A percentile compares a stretch with the other conserved stretches of the same genome.
Conservation (phyloP, 2,329 filamentous ascomycete genomes). For the Colletotrichum acutatum region DNA sequence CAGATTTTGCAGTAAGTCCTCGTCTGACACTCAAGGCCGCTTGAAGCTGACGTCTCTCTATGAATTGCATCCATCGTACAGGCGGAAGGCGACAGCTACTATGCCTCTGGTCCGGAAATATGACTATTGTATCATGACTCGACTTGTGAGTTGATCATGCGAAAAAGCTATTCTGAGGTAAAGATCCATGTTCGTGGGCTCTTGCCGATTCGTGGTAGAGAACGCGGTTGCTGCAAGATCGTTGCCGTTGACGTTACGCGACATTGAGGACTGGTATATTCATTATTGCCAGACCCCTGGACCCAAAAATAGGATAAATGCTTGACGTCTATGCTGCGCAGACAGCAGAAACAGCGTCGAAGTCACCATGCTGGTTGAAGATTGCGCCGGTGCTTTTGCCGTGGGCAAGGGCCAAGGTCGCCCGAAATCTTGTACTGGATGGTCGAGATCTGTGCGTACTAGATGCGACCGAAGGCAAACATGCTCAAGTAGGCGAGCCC, state of each 20-base stretch:
- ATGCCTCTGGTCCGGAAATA: background rate
- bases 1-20: background rate
- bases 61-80: background rate
- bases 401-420: background rate
- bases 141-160: background rate
- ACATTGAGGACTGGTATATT: background rate
- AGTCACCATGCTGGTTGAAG: background rate
- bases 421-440: background rate
- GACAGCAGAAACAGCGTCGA: background rate
- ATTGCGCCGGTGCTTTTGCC: background rate
- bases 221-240: background rate
- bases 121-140: background rate
- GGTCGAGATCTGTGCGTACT: background rate
- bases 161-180: background rate
- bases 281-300: background rate
- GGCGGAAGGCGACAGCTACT: background rate
- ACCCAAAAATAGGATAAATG: background rate
- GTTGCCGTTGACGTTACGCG: slow-evolving; percentile 16
- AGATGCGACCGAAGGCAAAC: slow-evolving; percentile 18
- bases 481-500: background rate
- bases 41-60: background rate
- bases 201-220: slow-evolving; percentile 20
- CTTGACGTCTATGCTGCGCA: background rate
- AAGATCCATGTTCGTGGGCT: background rate
- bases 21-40: background rate